These are phyloP conservation scores for Fraxinus dipetala DNA, from an alignment of 305 asterid genomes.

Conservation along the genomic window DNA sequence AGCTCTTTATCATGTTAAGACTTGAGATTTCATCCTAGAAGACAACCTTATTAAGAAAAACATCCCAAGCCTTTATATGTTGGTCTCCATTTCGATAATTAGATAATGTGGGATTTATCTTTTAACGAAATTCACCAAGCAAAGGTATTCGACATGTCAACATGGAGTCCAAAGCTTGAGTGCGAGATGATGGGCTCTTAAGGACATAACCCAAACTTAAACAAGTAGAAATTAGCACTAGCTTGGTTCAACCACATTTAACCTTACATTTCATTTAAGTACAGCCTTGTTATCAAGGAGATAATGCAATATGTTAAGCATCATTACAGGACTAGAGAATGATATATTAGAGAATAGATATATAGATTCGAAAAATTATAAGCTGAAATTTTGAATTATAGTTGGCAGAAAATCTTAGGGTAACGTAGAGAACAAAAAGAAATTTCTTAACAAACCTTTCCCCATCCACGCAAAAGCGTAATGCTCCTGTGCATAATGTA, in stretches of 20 bases:
- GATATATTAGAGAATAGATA: background rate
- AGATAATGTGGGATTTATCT: background rate
- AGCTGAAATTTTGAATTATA: constrained; percentile 15
- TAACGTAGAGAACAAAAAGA: constrained; percentile 21
- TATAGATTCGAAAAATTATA: constrained; percentile 5
- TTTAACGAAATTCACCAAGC: background rate
- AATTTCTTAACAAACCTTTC: constrained; percentile 47
- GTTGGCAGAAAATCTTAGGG: constrained; percentile 4
- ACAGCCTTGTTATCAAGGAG: background rate
- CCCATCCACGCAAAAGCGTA: constrained; percentile 64
- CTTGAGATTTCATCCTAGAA: background rate
- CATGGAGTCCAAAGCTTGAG: background rate
- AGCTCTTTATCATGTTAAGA: background rate
- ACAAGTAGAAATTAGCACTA: constrained; percentile 4
- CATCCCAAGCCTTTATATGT: background rate
- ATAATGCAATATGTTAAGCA: constrained; percentile 1
- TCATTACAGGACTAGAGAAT: background rate
- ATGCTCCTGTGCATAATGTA: constrained; percentile 56
- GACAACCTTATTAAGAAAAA: background rate
- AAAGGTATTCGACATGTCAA: background rate
- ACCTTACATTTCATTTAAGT: constrained; percentile 5
- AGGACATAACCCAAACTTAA: constrained; percentile 2
- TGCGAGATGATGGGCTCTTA: background rate
- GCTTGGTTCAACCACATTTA: background rate
- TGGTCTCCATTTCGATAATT: background rate